Conservation (phyloP, 768 basidiomycete genomes). For the Termitomyces sp. region DNA sequence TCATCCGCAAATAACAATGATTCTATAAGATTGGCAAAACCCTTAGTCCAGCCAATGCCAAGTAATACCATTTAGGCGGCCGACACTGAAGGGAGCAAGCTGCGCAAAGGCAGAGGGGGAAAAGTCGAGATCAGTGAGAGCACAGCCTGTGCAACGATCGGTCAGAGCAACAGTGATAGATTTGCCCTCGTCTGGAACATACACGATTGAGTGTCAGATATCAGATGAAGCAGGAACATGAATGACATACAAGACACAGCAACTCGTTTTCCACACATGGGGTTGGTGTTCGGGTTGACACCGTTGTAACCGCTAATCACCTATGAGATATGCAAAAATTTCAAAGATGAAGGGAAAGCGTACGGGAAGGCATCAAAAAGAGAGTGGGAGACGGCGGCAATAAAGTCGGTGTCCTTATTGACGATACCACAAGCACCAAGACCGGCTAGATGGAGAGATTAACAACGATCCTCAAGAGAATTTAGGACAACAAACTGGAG, state of each 20-base stretch:
- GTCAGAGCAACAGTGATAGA: conserved; percentile 42
- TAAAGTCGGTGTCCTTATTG: conserved; percentile 45
- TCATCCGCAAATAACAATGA: conserved; percentile 10
- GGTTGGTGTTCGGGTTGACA: conserved; percentile 70
- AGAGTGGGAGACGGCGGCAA: conserved; percentile 52
- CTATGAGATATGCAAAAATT: background rate
- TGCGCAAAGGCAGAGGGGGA: conserved; percentile 50
- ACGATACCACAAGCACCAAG: conserved; percentile 61
- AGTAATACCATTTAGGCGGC: conserved; percentile 44
- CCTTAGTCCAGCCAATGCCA: conserved; percentile 42
- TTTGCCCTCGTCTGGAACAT: conserved; percentile 44
- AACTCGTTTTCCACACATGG: conserved; percentile 55
- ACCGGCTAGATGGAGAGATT: conserved; percentile 34
- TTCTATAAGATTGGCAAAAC: background rate
- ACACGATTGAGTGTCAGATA: background rate
- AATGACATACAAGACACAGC: conserved; percentile 42
- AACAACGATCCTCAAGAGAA: background rate
- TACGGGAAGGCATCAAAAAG: conserved; percentile 62
- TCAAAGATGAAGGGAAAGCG: conserved; percentile 18
- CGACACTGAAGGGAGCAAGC: conserved; percentile 39
- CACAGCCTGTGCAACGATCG: conserved; percentile 64
- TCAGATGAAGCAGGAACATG: background rate
- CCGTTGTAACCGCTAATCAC: conserved; percentile 45
- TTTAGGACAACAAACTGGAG: conserved; percentile 26
- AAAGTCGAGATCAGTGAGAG: conserved; percentile 52